Evolutionary conservation across 2,329 filamentous ascomycete species (phyloP).

Genomic region (Penicillium occitanis): DNA sequence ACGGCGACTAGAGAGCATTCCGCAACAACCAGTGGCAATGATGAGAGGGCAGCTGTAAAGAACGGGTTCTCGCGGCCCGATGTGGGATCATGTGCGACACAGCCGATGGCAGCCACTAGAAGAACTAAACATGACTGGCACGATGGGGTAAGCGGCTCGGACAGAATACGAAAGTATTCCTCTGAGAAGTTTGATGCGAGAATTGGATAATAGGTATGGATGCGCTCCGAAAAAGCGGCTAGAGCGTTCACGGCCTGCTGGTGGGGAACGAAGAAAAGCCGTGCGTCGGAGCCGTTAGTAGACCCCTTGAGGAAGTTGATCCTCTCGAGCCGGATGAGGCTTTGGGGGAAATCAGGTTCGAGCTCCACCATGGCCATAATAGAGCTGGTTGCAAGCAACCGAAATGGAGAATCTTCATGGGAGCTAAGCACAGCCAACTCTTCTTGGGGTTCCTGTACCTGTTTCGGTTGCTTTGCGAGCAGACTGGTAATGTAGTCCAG

Average conservation of each 20-base stretch:
- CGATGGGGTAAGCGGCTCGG: conserved; percentile 24
- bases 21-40: conserved; percentile 26
- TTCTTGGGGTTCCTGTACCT: neutral
- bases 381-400: conserved; percentile 5
- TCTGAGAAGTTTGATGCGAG: conserved; percentile 26
- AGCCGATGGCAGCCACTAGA: conserved; percentile 31
- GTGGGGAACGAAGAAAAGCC: conserved; percentile 26
- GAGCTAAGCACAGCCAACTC: neutral
- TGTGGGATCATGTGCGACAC: conserved; percentile 23
- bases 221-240: conserved; percentile 27
- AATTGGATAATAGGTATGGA: conserved; percentile 33
- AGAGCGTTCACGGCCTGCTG: conserved; percentile 26
- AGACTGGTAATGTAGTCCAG: conserved; percentile 15
- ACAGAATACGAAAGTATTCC: conserved; percentile 26
- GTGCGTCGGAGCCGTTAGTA: conserved; percentile 7
- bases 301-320: neutral
- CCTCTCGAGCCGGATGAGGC: conserved; percentile 8
- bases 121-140: conserved; percentile 29
- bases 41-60: conserved; percentile 26
- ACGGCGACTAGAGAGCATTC: conserved; percentile 29
- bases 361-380: conserved; percentile 2
- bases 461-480: conserved; percentile 3
- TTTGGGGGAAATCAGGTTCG: neutral
- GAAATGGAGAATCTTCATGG: conserved; percentile 1
- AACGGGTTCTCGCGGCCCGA: conserved; percentile 21